Conservation (phyloP, 345 rosid species). For the Xanthoceras sorbifolium region DNA sequence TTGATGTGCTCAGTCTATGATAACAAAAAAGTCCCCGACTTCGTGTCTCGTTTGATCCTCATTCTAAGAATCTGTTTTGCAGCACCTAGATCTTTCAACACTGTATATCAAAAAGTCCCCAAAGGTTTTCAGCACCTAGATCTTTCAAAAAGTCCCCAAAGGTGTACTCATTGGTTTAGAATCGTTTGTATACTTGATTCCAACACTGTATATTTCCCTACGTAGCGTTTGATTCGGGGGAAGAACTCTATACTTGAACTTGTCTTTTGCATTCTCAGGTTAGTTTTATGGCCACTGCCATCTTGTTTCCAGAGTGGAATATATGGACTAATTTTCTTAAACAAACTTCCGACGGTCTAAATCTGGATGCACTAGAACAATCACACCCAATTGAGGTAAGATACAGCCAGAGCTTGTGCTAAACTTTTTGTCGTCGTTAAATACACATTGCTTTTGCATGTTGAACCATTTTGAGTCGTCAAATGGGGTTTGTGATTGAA, state of each 20-base stretch:
- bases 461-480: no score
- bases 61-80: no score
- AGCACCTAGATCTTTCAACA: no score
- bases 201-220: background rate
- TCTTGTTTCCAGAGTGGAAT: conserved; percentile 48
- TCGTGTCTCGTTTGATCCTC: no score
- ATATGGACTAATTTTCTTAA: conserved; percentile 47
- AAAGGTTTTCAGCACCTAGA: no score
- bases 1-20: no score
- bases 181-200: conserved; percentile 40
- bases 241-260: background rate
- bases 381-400: conserved; percentile 52
- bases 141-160: no score
- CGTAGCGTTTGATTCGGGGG: background rate
- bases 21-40: no score
- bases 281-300: conserved; percentile 41
- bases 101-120: no score
- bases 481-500: no score
- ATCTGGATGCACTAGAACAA: conserved; percentile 30
- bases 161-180: conserved; percentile 55
- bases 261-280: conserved; percentile 27
- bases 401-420: background rate
- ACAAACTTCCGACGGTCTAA: conserved; percentile 27
- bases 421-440: no score
- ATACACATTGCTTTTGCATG: no score